A percentile compares a stretch with the other conserved stretches of the same genome.
Evolutionary conservation across 2,329 filamentous ascomycete species (phyloP).

Genomic region (Leptographium wingfieldii): DNA sequence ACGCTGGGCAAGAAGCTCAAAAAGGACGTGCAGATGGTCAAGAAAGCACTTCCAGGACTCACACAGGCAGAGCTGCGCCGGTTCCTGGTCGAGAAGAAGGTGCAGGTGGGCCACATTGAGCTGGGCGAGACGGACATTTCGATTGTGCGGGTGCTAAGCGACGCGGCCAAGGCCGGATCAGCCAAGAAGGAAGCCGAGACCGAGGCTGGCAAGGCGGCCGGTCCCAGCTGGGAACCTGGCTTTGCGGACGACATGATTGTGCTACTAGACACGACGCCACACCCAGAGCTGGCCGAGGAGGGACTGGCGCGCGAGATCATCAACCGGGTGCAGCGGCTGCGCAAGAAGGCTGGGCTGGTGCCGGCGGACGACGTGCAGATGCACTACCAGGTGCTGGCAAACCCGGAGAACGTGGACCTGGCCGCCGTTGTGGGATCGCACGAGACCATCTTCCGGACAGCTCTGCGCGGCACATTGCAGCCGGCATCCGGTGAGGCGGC

Average conservation of each 20-base stretch:
- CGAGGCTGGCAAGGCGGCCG: not conserved
- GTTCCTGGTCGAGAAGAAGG: slow-evolving; percentile 61
- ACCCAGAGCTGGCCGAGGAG: slow-evolving; percentile 78
- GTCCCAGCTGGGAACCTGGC: slow-evolving; percentile 12
- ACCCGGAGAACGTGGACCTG: slow-evolving; percentile 66
- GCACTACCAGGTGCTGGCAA: slow-evolving; percentile 73
- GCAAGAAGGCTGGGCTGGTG: slow-evolving; percentile 85
- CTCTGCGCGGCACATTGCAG: slow-evolving; percentile 64
- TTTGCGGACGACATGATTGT: slow-evolving; percentile 58
- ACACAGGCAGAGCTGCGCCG: slow-evolving; percentile 68
- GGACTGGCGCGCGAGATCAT: slow-evolving; percentile 86
- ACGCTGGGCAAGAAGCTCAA: slow-evolving; percentile 93
- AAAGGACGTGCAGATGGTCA: slow-evolving; percentile 84
- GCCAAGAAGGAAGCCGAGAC: slow-evolving; percentile 59
- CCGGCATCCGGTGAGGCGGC: slow-evolving; percentile 43
- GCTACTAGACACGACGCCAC: slow-evolving; percentile 63
- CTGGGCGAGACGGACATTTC: slow-evolving; percentile 73
- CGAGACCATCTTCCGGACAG: slow-evolving; percentile 58
- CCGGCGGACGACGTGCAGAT: slow-evolving; percentile 92
- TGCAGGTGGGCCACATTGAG: slow-evolving; percentile 74
- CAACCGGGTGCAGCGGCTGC: slow-evolving; percentile 79
- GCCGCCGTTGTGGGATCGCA: slow-evolving; percentile 58
- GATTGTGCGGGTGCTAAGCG: slow-evolving; percentile 66
- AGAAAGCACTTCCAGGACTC: slow-evolving; percentile 73
- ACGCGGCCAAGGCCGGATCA: slow-evolving; percentile 43